Conservation (phyloP, 305 asterid genomes). For the Solanum chacoense region DNA sequence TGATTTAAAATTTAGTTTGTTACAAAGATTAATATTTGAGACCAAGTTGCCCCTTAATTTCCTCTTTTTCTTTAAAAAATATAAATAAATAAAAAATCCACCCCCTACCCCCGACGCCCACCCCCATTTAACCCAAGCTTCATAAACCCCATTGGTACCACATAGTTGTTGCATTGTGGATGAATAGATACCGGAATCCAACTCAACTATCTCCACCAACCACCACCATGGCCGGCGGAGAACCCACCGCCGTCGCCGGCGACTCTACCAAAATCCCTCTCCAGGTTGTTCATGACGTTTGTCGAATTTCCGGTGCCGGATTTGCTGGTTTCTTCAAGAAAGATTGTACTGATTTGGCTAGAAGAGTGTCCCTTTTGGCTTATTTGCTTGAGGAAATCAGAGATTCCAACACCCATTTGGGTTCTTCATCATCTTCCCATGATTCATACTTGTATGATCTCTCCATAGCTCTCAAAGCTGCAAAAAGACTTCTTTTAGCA, state of each 20-base stretch:
- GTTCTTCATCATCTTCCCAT: not conserved
- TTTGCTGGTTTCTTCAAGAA: constrained; percentile 1
- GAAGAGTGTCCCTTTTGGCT: not conserved
- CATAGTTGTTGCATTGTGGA: not conserved
- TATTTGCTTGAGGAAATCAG: constrained; percentile 4
- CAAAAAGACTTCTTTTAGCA: constrained; percentile 23
- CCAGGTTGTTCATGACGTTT: not conserved
- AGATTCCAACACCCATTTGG: not conserved
- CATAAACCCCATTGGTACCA: not conserved
- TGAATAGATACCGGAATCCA: not conserved
- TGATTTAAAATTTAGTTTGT: not conserved
- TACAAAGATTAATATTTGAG: not conserved
- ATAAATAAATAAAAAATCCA: no score
- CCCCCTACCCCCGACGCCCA: not conserved
- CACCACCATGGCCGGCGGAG: constrained; percentile 5
- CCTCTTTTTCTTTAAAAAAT: not conserved
- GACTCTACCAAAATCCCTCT: not conserved
- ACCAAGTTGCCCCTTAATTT: not conserved
- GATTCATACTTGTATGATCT: constrained; percentile 3
- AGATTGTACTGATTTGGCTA: not conserved
- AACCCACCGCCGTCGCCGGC: not conserved
- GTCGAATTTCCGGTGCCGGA: not conserved
- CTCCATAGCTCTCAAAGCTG: constrained; percentile 22
- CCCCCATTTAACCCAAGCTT: not conserved
- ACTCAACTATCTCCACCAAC: not conserved